Percentiles rank a stretch among this genome's conserved stretches.
Evolutionary conservation across 164 flowering plant genomes (phyloP).

Genomic region (Litsea cubeba): DNA sequence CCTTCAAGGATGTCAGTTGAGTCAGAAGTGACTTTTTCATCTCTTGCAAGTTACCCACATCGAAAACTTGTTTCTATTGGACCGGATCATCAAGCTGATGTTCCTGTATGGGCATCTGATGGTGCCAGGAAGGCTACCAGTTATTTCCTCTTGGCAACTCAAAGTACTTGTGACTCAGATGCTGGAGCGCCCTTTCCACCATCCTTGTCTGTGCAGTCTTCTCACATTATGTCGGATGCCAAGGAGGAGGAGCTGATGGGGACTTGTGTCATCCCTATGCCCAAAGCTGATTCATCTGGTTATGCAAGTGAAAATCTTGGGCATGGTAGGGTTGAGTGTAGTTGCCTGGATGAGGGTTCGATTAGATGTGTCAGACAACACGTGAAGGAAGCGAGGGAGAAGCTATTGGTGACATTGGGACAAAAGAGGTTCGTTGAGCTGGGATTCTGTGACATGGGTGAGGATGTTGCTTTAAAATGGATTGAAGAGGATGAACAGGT

Average conservation of each 20-base stretch:
- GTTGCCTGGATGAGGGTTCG: conserved; percentile 53
- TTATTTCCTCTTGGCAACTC: not conserved
- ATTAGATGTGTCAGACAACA: conserved; percentile 63
- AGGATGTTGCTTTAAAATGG: conserved; percentile 58
- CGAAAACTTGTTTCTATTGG: conserved; percentile 40
- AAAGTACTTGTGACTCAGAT: not conserved
- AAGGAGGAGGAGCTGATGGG: conserved; percentile 30
- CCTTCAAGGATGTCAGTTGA: conserved; percentile 12
- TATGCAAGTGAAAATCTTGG: conserved; percentile 21
- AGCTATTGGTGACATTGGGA: conserved; percentile 41
- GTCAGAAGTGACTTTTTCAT: conserved; percentile 23
- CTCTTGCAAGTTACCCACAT: conserved; percentile 22
- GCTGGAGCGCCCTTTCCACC: not conserved
- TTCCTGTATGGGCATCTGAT: conserved; percentile 33
- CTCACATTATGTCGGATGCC: conserved; percentile 1
- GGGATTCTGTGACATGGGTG: conserved; percentile 76
- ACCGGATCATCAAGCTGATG: conserved; percentile 37
- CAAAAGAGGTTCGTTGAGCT: conserved; percentile 37
- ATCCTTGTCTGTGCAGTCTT: conserved; percentile 5
- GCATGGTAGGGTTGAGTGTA: conserved; percentile 37
- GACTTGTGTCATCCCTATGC: conserved; percentile 53
- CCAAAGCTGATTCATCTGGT: conserved; percentile 14
- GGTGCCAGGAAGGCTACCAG: conserved; percentile 1
- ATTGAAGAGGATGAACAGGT: conserved; percentile 53
- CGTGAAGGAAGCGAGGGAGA: conserved; percentile 49